Conservation (phyloP, 805 yeast genomes). For the Metschnikowia chrysomelidarum region DNA sequence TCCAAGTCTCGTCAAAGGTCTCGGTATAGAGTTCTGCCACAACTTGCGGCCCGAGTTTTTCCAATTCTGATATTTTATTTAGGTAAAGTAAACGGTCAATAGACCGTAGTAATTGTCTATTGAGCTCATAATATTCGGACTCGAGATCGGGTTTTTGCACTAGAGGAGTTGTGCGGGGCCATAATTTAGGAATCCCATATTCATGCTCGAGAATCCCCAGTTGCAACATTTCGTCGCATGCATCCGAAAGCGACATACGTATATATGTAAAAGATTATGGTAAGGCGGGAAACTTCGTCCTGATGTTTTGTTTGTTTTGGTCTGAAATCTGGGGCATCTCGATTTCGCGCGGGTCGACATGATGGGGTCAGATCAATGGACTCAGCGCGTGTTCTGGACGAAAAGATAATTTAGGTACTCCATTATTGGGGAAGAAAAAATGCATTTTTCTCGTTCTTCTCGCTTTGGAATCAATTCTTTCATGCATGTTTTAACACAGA, state of each 20-base stretch:
- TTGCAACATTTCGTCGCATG: constrained; percentile 25
- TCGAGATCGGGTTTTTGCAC: constrained; percentile 21
- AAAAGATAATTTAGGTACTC: no score
- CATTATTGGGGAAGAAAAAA: no score
- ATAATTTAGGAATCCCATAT: constrained; percentile 32
- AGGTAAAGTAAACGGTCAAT: constrained; percentile 30
- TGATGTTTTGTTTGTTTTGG: no score
- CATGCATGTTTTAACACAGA: no score
- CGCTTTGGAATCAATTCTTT: no score
- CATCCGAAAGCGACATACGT: constrained; percentile 10
- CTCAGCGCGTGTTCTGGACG: no score
- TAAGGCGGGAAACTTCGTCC: no score
- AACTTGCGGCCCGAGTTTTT: constrained; percentile 12
- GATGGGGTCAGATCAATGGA: no score
- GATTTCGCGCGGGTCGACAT: no score
- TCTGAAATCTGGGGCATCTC: no score
- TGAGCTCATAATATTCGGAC: constrained; percentile 24
- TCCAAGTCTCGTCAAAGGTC: constrained; percentile 9
- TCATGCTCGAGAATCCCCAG: constrained; percentile 27
- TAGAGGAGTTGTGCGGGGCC: constrained; percentile 12
- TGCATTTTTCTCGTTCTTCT: no score
- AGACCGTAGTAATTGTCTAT: constrained; percentile 23
- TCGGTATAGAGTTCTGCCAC: constrained; percentile 20
- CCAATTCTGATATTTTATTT: constrained; percentile 24
- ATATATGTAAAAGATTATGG: no score